Conservation (phyloP, 148 eudicot species). For the Arctostaphylos glauca region DNA sequence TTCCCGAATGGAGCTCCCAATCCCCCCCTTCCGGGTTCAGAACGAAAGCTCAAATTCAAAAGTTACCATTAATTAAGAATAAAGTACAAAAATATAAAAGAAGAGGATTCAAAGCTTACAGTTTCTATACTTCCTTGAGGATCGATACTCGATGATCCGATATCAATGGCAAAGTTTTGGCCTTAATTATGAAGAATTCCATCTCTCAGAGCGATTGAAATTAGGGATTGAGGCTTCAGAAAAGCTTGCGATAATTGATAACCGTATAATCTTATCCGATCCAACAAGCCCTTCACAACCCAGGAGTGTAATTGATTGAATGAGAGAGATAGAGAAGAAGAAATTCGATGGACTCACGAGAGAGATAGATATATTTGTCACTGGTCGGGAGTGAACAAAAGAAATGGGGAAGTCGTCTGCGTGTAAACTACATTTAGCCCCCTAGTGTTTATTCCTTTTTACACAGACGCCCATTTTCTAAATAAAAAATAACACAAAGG, state of each 20-base stretch:
- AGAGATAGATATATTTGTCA: not conserved
- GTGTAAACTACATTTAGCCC: not conserved
- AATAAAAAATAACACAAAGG: not conserved
- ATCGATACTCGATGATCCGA: not conserved
- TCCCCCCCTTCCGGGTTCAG: not conserved
- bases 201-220: not conserved
- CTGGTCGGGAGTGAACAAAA: not conserved
- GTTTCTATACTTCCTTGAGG: not conserved
- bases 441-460: not conserved
- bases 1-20: not conserved
- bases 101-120: constrained; percentile 8
- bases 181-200: not conserved
- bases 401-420: not conserved
- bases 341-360: not conserved
- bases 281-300: not conserved
- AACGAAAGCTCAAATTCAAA: not conserved
- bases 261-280: not conserved
- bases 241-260: not conserved
- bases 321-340: not conserved
- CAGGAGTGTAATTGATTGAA: not conserved
- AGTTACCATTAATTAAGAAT: not conserved
- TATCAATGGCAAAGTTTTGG: not conserved
- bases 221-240: not conserved
- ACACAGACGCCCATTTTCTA: not conserved
- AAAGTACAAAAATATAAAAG: not conserved